A percentile compares a stretch with the other conserved stretches of the same genome.
These are phyloP conservation scores for Serendipita vermifera DNA, from an alignment of 768 basidiomycete genomes.

Conservation along the genomic window DNA sequence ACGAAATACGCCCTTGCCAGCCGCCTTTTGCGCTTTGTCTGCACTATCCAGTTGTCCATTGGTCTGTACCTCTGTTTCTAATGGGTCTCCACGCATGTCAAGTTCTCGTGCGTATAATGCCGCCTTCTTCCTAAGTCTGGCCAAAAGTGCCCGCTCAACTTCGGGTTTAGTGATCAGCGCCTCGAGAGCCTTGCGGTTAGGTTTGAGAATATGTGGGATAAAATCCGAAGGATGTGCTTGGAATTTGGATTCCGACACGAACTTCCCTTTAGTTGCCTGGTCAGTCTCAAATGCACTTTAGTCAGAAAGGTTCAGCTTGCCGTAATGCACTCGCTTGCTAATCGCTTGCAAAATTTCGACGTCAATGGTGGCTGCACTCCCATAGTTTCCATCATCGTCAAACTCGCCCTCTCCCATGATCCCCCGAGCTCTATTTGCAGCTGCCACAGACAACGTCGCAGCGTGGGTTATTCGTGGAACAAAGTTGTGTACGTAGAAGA, in stretches of 20 bases:
- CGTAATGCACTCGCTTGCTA: constrained; percentile 95
- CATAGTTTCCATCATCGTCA: constrained; percentile 96
- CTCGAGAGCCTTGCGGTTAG: constrained; percentile 66
- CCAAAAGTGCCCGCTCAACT: constrained; percentile 75
- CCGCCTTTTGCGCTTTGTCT: neutral
- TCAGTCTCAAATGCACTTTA: neutral
- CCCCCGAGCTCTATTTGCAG: constrained; percentile 51
- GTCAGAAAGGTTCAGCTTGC: constrained; percentile 32
- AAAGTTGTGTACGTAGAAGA: constrained; percentile 79
- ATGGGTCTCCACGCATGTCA: constrained; percentile 48
- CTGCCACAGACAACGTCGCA: constrained; percentile 53
- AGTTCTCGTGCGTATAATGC: constrained; percentile 68
- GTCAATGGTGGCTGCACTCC: constrained; percentile 87
- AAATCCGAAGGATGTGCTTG: constrained; percentile 71
- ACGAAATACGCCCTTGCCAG: constrained; percentile 22
- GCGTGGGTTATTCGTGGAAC: constrained; percentile 77
- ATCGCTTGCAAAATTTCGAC: constrained; percentile 97
- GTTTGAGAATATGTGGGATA: constrained; percentile 77
- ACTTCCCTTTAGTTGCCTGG: constrained; percentile 56
- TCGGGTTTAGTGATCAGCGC: constrained; percentile 93
- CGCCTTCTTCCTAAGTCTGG: constrained; percentile 77
- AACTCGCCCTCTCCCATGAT: constrained; percentile 54
- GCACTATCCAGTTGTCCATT: constrained; percentile 2
- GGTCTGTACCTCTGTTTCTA: constrained; percentile 19
- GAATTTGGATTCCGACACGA: constrained; percentile 98